phyloP scores from a whole-genome alignment of 2,329 filamentous ascomycete species.

The Colletotrichum orbiculare region DNA sequence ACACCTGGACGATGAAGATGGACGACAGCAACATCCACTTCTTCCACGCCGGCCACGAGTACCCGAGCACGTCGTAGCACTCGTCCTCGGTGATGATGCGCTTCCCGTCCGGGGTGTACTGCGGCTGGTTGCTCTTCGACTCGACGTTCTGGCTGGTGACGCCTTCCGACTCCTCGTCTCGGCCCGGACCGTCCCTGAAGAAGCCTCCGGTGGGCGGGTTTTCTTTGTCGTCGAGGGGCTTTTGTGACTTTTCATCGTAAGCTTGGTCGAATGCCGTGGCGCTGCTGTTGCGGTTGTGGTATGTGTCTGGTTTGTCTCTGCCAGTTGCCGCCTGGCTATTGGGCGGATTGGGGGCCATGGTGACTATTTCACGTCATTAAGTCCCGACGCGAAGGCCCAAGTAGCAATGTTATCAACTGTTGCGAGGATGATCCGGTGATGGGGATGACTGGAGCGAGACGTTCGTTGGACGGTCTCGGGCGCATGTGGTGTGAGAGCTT shows the following conservation, averaged over 20 bases:
- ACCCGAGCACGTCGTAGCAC: slow-evolving; percentile 58
- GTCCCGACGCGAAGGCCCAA: not conserved
- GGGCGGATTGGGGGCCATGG: slow-evolving; percentile 8
- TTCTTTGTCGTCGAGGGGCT: not conserved
- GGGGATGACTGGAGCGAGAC: not conserved
- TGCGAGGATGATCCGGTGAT: not conserved
- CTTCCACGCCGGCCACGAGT: slow-evolving; percentile 55
- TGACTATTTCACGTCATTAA: not conserved
- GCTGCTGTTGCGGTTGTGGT: slow-evolving; percentile 20
- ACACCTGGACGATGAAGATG: slow-evolving; percentile 64
- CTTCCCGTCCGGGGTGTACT: slow-evolving; percentile 44
- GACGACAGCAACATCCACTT: slow-evolving; percentile 64
- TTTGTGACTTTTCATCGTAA: slow-evolving; percentile 16
- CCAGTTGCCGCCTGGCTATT: not conserved
- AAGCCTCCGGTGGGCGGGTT: not conserved
- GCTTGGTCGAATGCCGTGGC: slow-evolving; percentile 11
- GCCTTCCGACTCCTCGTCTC: slow-evolving; percentile 25
- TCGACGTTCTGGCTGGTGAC: slow-evolving; percentile 4
- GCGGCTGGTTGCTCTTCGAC: slow-evolving; percentile 21
- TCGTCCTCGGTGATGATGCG: slow-evolving; percentile 59
- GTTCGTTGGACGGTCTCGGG: not conserved
- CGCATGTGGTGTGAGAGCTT: not conserved
- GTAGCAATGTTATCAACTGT: not conserved
- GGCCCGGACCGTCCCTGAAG: slow-evolving; percentile 20
- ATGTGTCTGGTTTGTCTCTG: not conserved